Evolutionary conservation across 2,329 filamentous ascomycete species (phyloP).

Genomic region (Tolypocladium endophyticum): DNA sequence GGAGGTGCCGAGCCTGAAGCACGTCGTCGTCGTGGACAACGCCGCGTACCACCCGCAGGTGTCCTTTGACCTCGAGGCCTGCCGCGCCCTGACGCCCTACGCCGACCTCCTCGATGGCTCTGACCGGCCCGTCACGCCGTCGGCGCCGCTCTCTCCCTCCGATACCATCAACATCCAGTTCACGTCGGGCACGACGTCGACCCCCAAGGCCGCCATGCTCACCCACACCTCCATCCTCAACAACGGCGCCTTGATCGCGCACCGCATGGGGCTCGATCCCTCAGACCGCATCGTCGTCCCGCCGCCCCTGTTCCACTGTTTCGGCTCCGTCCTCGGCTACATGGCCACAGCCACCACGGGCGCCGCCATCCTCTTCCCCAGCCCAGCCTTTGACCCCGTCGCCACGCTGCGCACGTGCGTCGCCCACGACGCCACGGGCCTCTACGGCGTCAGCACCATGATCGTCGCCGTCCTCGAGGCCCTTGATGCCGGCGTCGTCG

Average conservation of each 20-base stretch:
- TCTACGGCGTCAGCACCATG: slow-evolving; percentile 94
- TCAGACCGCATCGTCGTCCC: slow-evolving; percentile 73
- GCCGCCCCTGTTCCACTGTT: slow-evolving; percentile 82
- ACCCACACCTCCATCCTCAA: slow-evolving; percentile 82
- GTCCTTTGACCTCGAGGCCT: slow-evolving; percentile 30
- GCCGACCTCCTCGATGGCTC: slow-evolving; percentile 25
- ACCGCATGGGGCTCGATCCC: slow-evolving; percentile 70
- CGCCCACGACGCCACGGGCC: slow-evolving; percentile 45
- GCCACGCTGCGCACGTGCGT: slow-evolving; percentile 53
- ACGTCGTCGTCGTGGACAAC: slow-evolving; percentile 73
- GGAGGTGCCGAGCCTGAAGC: slow-evolving; percentile 57
- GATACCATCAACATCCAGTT: slow-evolving; percentile 95
- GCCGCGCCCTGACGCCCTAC: slow-evolving; percentile 35
- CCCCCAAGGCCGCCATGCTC: slow-evolving; percentile 85
- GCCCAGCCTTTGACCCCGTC: slow-evolving; percentile 73
- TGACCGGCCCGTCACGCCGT: slow-evolving; percentile 26
- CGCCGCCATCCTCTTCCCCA: slow-evolving; percentile 72
- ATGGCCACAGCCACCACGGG: slow-evolving; percentile 84
- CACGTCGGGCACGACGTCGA: slow-evolving; percentile 86
- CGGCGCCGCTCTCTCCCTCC: slow-evolving; percentile 37
- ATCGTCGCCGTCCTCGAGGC: slow-evolving; percentile 79
- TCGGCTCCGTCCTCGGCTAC: slow-evolving; percentile 85
- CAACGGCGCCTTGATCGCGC: slow-evolving; percentile 76
- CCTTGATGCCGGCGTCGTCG: slow-evolving; percentile 36
- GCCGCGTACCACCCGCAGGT: slow-evolving; percentile 36